Evolutionary conservation across 805 yeast species (phyloP).

Genomic region (Wickerhamomyces bisporus): DNA sequence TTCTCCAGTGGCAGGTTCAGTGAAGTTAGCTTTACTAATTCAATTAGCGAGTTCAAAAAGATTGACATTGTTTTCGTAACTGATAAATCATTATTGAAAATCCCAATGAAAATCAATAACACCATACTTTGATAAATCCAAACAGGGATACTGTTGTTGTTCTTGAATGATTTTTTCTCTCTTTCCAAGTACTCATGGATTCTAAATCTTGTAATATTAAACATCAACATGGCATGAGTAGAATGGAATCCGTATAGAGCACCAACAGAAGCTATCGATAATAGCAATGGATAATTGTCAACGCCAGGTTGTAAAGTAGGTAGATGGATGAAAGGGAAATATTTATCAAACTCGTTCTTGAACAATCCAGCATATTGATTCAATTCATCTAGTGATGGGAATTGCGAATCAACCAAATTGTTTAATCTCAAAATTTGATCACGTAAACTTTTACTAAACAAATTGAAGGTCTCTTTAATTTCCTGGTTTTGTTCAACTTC

Average conservation of each 20-base stretch:
- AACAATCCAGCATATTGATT: slow-evolving; percentile 73
- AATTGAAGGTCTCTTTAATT: slow-evolving; percentile 21
- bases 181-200: slow-evolving; percentile 62
- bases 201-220: slow-evolving; percentile 60
- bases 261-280: slow-evolving; percentile 85
- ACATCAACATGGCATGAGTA: slow-evolving; percentile 64
- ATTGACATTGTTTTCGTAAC: slow-evolving; percentile 75
- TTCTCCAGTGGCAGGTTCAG: slow-evolving; percentile 57
- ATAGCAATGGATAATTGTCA: slow-evolving; percentile 58
- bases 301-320: slow-evolving; percentile 49
- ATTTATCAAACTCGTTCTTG: slow-evolving; percentile 72
- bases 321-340: slow-evolving; percentile 79
- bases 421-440: slow-evolving; percentile 47
- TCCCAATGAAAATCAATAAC: slow-evolving; percentile 74
- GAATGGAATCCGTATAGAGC: slow-evolving; percentile 82
- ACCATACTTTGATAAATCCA: slow-evolving; percentile 87
- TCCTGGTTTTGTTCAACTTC: slow-evolving; percentile 21
- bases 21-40: slow-evolving; percentile 69
- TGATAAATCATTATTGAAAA: slow-evolving; percentile 62
- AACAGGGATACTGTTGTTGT: slow-evolving; percentile 60
- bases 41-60: slow-evolving; percentile 75
- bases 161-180: slow-evolving; percentile 23
- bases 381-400: slow-evolving; percentile 72
- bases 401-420: slow-evolving; percentile 50
- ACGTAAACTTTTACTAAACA: slow-evolving; percentile 49